Percentiles rank a stretch among this genome's conserved stretches.
Evolutionary conservation across 768 basidiomycete genomes (phyloP).

Genomic region (Tricholoma saponaceum): DNA sequence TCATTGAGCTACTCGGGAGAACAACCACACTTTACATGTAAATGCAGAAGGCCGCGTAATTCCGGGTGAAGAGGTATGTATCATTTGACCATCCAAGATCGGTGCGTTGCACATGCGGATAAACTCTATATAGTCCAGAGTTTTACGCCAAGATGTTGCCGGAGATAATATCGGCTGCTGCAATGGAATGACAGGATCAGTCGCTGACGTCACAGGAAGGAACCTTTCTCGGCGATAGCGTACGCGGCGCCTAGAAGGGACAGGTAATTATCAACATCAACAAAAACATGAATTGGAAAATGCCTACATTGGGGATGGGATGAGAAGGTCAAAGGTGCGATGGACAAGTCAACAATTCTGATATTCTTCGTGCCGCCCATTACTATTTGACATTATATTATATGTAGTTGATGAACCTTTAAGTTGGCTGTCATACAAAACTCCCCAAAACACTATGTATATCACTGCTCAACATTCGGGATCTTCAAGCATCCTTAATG

Average conservation of each 20-base stretch:
- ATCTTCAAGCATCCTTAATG: neutral
- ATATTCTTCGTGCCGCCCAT: too few relatives aligned
- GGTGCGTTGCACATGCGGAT: neutral
- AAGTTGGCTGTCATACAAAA: too few relatives aligned
- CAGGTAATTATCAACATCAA: neutral
- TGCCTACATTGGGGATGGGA: neutral
- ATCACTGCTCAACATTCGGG: conserved; percentile 12
- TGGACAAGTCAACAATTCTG: too few relatives aligned
- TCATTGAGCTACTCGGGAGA: too few relatives aligned
- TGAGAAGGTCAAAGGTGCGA: neutral
- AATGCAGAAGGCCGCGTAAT: too few relatives aligned
- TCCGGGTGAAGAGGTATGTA: neutral
- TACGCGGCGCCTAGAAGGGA: neutral
- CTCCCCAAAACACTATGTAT: too few relatives aligned
- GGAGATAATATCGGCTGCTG: neutral
- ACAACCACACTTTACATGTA: too few relatives aligned
- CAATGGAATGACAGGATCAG: neutral
- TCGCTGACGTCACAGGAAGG: neutral
- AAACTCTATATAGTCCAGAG: too few relatives aligned
- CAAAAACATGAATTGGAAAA: neutral
- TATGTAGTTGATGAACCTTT: too few relatives aligned
- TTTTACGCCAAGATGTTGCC: neutral
- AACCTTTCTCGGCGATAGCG: neutral
- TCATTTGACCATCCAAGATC: neutral
- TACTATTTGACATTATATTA: too few relatives aligned